A percentile compares a stretch with the other conserved stretches of the same genome.
phyloP scores from a whole-genome alignment of 305 asterid species.

The Andrographis paniculata region DNA sequence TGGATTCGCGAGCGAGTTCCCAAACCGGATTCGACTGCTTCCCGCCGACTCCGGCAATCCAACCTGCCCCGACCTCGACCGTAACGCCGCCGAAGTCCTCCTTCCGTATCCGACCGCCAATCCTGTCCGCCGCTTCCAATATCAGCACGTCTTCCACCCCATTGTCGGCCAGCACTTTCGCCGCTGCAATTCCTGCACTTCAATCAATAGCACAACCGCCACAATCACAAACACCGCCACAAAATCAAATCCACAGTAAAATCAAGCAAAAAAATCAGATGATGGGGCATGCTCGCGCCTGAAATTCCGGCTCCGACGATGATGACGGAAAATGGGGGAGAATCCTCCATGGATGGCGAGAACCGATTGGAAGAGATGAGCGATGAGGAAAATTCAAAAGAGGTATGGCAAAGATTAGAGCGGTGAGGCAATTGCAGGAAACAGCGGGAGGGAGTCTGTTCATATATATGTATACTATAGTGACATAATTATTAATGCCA shows the following conservation, averaged over 20 bases:
- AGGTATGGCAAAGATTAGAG: no score
- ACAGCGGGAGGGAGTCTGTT: no score
- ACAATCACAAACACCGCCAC: no score
- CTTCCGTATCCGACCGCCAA: constrained; percentile 81
- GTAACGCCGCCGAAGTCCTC: constrained; percentile 72
- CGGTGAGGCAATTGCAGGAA: no score
- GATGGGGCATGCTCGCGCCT: constrained; percentile 23
- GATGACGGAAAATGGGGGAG: constrained; percentile 30
- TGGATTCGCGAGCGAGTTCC: constrained; percentile 66
- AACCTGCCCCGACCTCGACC: constrained; percentile 96
- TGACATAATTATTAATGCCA: no score
- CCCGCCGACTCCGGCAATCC: constrained; percentile 98
- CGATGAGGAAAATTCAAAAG: no score
- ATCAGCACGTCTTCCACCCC: constrained; percentile 70
- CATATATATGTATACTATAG: no score
- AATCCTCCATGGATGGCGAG: constrained; percentile 42
- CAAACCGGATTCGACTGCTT: constrained; percentile 68
- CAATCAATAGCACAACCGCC: neutral
- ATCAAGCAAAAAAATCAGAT: neutral
- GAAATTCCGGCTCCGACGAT: constrained; percentile 36
- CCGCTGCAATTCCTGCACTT: constrained; percentile 62
- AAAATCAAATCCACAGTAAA: neutral
- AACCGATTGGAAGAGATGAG: no score
- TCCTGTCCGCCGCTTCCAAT: constrained; percentile 72
- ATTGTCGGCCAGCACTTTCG: constrained; percentile 65